Evolutionary conservation across 2,329 filamentous ascomycete genomes (phyloP).

Genomic region (Aspergillus sp.): DNA sequence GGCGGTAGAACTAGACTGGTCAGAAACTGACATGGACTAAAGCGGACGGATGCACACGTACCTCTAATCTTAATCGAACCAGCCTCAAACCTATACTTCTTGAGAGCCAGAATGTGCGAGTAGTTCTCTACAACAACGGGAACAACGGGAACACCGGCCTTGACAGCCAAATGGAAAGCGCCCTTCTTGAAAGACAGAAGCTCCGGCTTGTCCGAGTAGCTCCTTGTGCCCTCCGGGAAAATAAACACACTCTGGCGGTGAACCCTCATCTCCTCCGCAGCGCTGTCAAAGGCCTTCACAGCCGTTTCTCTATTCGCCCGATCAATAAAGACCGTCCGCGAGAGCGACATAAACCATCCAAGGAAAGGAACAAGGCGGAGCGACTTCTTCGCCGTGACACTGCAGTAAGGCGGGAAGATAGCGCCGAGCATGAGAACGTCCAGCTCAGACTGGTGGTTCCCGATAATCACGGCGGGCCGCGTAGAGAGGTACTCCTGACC

Average conservation of each 20-base stretch:
- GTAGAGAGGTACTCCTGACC: slow-evolving; percentile 65
- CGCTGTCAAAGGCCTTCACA: slow-evolving; percentile 79
- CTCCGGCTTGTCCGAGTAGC: slow-evolving; percentile 77
- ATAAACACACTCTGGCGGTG: slow-evolving; percentile 62
- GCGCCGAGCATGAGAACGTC: slow-evolving; percentile 88
- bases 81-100: slow-evolving; percentile 63
- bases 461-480: slow-evolving; percentile 85
- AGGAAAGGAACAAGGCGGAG: slow-evolving; percentile 78
- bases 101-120: slow-evolving; percentile 67
- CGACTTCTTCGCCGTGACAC: slow-evolving; percentile 86
- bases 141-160: slow-evolving; percentile 90
- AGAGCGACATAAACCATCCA: slow-evolving; percentile 91
- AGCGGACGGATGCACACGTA: slow-evolving; percentile 36
- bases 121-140: slow-evolving; percentile 82
- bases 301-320: slow-evolving; percentile 81
- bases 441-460: slow-evolving; percentile 95
- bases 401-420: slow-evolving; percentile 89
- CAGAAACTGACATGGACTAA: background rate
- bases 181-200: slow-evolving; percentile 98
- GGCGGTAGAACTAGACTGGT: slow-evolving; percentile 69
- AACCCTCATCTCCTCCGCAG: slow-evolving; percentile 73
- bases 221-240: slow-evolving; percentile 80
- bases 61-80: slow-evolving; percentile 75
- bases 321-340: slow-evolving; percentile 92
- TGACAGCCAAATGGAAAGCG: slow-evolving; percentile 91